Conservation (phyloP, 225 moss, liverwort and hornwort species). For the Sphagnum tenellum region DNA sequence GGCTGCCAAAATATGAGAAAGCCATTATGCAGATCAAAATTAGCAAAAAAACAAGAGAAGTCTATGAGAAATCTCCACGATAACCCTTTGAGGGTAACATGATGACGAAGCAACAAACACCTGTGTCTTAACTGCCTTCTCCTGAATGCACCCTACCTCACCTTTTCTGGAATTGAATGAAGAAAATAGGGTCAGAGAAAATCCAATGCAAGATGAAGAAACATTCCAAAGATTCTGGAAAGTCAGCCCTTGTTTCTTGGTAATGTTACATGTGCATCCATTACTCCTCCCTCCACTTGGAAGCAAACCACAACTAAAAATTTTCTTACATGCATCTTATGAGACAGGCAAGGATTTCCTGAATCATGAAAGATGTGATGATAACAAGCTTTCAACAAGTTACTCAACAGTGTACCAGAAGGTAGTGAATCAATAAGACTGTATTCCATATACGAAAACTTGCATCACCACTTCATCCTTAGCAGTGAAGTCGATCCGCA, state of each 20-base stretch:
- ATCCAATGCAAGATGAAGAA: background rate
- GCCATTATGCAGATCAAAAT: too few relatives aligned
- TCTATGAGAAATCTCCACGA: too few relatives aligned
- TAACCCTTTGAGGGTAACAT: too few relatives aligned
- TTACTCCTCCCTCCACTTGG: constrained; percentile 66
- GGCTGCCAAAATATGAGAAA: constrained; percentile 17
- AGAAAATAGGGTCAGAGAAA: background rate
- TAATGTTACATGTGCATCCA: constrained; percentile 85
- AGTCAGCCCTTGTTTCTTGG: constrained; percentile 49
- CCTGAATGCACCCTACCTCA: too few relatives aligned
- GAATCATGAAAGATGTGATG: background rate
- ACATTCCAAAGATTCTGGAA: constrained; percentile 91
- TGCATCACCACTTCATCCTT: constrained; percentile 74
- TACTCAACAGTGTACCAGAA: background rate
- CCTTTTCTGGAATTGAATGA: background rate
- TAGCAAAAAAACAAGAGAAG: too few relatives aligned
- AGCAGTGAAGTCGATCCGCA: constrained; percentile 40
- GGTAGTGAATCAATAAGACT: background rate
- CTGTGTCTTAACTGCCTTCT: too few relatives aligned
- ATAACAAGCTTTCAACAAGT: background rate
- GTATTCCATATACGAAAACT: constrained; percentile 15
- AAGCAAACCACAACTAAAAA: constrained; percentile 2
- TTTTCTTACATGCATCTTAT: background rate
- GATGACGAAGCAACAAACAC: too few relatives aligned
- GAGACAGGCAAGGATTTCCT: background rate